phyloP scores from a whole-genome alignment of 139 green algal genomes.

The Haematococcus lacustris region DNA sequence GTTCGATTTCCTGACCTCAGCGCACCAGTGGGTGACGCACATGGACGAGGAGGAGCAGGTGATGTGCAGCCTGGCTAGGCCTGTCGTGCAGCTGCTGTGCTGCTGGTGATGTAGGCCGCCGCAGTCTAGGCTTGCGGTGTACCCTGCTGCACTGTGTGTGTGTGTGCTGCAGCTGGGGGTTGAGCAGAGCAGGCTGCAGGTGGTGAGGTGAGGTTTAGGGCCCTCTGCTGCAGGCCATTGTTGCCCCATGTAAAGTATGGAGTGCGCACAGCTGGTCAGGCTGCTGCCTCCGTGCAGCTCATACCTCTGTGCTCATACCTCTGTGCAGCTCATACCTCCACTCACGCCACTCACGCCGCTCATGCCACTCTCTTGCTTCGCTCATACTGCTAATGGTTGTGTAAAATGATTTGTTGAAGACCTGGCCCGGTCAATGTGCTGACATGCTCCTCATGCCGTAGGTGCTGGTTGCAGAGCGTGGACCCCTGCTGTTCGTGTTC shows the following conservation, averaged over 20 bases:
- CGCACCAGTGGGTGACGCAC: slow-evolving; percentile 69
- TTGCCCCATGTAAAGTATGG: neutral
- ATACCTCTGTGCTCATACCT: no score
- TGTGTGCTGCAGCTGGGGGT: neutral
- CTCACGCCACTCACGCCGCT: neutral
- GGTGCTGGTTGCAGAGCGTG: slow-evolving; percentile 90
- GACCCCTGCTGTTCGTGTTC: slow-evolving; percentile 91
- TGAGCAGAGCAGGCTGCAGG: neutral
- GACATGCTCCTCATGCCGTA: slow-evolving; percentile 17
- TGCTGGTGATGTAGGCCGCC: neutral
- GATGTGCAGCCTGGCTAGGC: neutral
- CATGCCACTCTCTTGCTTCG: neutral
- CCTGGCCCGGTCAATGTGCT: neutral
- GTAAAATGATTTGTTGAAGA: neutral
- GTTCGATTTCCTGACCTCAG: slow-evolving; percentile 41
- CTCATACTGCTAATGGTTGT: neutral
- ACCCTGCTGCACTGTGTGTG: neutral
- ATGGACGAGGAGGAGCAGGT: slow-evolving; percentile 64
- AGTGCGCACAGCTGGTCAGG: neutral
- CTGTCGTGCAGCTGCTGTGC: no score
- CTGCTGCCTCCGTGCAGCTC: neutral
- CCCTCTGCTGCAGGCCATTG: neutral
- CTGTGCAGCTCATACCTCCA: neutral
- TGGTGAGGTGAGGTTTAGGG: neutral
- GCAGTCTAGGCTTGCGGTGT: neutral